Base-by-base conservation (phyloP, 1,139 yeast species). In the Nakaseomyces delphensis region DNA sequence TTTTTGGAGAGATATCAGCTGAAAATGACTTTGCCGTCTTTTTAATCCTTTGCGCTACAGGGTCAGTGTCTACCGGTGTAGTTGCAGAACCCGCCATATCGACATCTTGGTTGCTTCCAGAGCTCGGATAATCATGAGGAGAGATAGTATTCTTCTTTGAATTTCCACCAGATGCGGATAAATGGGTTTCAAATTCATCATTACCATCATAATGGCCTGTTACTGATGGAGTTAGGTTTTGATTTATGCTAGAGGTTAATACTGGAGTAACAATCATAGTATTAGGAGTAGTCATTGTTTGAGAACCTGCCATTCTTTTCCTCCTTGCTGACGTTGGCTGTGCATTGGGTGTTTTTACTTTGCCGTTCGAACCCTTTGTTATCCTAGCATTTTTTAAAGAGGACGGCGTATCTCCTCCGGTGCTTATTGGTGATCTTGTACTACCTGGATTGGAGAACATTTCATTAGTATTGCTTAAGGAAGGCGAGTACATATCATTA, bases 101-200 rank as follows among this genome's bases (percentile, higher is more conserved):
- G 1, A n/a, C 27, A 33, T 20, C 27, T 4, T 33, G 37, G 18
- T n/a, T 33, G 13, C 37, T 33, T 20, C 27, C 37, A 3, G 27
- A n/a, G 21, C 37, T 33, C 14, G 27, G 25, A 18, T 33, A 20
- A 33, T 33, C 37, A 1, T 13, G 25, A 13, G 37, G 37, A 6
- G 37, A 39, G 4, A 16, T 24, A 13, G 41, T 33, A 24, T 18
- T 39, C 19, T 31, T 39, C 37, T 31, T 31, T 30, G 41, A 39
- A 11, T 20, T 33, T 3, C 37, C 37, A 9, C 16, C 37, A n/a
- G 37, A 33, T 4, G 21, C 15, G 10, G 23, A 11, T 4, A 31
- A 10, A 6, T 25, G 27, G n/a, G 16, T n/a, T 11, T 33, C 37
- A 15, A 13, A 33, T 3, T 20, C 27, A 8, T 33, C 37, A 33